Base-by-base conservation (phyloP, 257 asterid genomes). In the Echites panduratus region DNA sequence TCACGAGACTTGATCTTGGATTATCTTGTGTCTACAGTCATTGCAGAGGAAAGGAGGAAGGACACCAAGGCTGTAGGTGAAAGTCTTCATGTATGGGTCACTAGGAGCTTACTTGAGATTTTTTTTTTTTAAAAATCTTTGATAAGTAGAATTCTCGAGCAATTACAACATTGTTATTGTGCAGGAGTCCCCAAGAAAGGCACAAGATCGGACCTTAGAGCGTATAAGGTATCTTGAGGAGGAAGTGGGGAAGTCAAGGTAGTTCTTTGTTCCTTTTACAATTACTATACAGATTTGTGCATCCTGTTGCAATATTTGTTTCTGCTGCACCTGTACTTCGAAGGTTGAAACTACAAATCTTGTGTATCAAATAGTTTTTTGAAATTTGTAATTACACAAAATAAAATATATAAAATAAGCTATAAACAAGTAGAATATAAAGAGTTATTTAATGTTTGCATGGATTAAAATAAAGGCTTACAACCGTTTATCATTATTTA, bases 201-300 rank as follows among this genome's bases (percentile, higher is more conserved):
- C 76, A 76, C 88, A 82, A 32, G 86, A 89, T 68, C 86, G 83
- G 70, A 79, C 84, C 70, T 61, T 74, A 29, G 88, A 82, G 78
- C 93, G 88, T 66, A 75, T 87, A 75, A 91, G 85, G 78, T 73
- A 49, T 72, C 89, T 91, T 66, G 98, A 89, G 84, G 99, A 88
- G 70, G 97, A 89, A 38, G 66, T 82, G 26, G 79, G 86, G 22
- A 87, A 79, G 81, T 87, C 86, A 48, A 86, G 93, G 98, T 88
- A 72, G 22, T n/a, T 2, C 22, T 41, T 44, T 9, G 2, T 44
- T 67, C 7, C 29, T 11, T 50, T 70, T 50, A 63, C 22, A 24
- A 26, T 65, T 79, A 40, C 20, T 52, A 50, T 63, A 16, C 19
- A 3, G 1, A 6, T 63, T 2, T 8, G 22, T 32, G 38, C 20